A percentile compares a stretch with the other conserved stretches of the same genome.
Evolutionary conservation across 257 asterid species (phyloP).

Genomic region (Gentiana dahurica): DNA sequence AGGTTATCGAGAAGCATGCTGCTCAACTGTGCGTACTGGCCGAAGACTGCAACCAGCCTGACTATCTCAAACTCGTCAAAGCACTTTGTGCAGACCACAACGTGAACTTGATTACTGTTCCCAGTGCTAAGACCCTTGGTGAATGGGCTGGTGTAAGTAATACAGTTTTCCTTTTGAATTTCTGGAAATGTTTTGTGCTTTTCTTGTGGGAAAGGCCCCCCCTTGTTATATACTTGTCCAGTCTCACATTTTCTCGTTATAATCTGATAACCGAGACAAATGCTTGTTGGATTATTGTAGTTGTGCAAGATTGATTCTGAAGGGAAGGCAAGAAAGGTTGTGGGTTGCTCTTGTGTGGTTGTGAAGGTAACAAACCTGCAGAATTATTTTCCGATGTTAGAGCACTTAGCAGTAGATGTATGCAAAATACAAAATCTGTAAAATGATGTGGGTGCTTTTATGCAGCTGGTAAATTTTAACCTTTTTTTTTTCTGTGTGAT

Average conservation of each 20-base stretch:
- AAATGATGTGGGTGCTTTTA: neutral
- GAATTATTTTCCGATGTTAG: no score
- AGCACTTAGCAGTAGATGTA: no score
- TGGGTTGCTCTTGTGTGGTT: slow-evolving; percentile 58
- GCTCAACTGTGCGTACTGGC: slow-evolving; percentile 69
- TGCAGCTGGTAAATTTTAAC: neutral
- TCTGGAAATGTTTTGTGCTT: no score
- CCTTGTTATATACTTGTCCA: no score
- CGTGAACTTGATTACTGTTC: slow-evolving; percentile 51
- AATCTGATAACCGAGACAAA: neutral
- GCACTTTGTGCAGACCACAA: slow-evolving; percentile 67
- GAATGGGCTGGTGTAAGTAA: slow-evolving; percentile 74
- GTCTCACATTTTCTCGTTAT: neutral
- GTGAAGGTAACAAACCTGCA: slow-evolving; percentile 37
- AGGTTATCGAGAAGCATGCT: slow-evolving; percentile 60
- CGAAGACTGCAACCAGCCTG: slow-evolving; percentile 60
- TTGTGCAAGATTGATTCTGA: slow-evolving; percentile 70
- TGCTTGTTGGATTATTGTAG: slow-evolving; percentile 17
- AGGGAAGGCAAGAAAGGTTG: slow-evolving; percentile 78
- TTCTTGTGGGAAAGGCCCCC: no score
- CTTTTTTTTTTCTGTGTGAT: neutral
- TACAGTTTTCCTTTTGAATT: no score
- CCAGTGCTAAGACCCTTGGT: slow-evolving; percentile 64
- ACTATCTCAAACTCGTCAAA: slow-evolving; percentile 62
- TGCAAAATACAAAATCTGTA: neutral